These are phyloP conservation scores for Ogataea methanolica DNA, from an alignment of 805 yeast genomes.

Conservation along the genomic window DNA sequence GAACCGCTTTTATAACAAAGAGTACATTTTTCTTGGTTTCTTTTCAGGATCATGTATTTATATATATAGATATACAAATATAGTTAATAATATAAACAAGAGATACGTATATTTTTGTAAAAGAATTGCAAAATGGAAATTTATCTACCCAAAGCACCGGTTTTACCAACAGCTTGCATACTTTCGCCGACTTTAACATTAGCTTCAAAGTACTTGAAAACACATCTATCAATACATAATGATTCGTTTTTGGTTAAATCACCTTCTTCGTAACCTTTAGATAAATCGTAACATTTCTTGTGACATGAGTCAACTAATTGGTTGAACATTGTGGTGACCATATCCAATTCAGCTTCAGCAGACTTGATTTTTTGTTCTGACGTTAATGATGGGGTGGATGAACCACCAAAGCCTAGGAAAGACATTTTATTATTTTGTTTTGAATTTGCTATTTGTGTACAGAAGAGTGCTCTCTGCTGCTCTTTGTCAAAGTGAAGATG, in stretches of 20 bases:
- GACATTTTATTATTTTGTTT: slow-evolving; percentile 40
- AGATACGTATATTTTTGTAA: no score
- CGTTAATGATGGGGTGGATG: slow-evolving; percentile 59
- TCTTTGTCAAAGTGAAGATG: no score
- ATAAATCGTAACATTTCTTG: slow-evolving; percentile 63
- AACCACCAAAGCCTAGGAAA: slow-evolving; percentile 71
- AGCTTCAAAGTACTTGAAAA: slow-evolving; percentile 88
- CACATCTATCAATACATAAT: slow-evolving; percentile 92
- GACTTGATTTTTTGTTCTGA: slow-evolving; percentile 78
- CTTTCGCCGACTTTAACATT: slow-evolving; percentile 90
- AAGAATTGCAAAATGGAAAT: no score
- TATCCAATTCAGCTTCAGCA: slow-evolving; percentile 95
- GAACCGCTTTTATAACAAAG: no score
- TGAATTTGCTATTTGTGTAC: no score
- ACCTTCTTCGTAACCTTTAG: slow-evolving; percentile 61
- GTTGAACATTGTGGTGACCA: slow-evolving; percentile 98
- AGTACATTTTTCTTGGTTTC: no score
- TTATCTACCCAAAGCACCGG: slow-evolving; percentile 26
- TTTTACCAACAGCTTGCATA: slow-evolving; percentile 35
- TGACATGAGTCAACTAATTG: slow-evolving; percentile 83
- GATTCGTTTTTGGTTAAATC: slow-evolving; percentile 77
- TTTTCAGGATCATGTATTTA: no score
- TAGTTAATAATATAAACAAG: no score
- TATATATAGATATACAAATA: no score
- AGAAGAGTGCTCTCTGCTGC: no score